These are phyloP conservation scores for Tylopilus intermedius DNA, from an alignment of 768 basidiomycete species.

Conservation along the genomic window DNA sequence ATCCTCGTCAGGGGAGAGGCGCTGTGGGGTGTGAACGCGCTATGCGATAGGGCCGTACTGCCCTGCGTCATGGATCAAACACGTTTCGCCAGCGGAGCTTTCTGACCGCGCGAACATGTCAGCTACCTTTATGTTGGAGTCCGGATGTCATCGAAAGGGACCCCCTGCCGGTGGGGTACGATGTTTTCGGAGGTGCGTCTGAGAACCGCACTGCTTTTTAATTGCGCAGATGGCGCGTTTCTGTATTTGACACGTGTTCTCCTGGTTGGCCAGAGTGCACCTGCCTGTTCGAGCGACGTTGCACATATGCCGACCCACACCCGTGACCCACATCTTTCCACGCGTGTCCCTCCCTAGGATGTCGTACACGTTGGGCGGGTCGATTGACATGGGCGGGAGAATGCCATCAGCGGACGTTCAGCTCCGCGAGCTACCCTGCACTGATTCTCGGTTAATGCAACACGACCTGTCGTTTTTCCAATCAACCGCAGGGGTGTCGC, in stretches of 20 bases:
- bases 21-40: slow-evolving; percentile 24
- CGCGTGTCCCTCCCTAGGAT: slow-evolving; percentile 5
- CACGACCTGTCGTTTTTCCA: slow-evolving; percentile 10
- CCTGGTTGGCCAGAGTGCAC: neutral
- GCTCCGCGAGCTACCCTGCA: neutral
- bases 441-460: neutral
- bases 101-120: neutral
- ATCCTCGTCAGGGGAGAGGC: slow-evolving; percentile 16
- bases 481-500: neutral
- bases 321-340: slow-evolving; percentile 2
- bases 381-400: neutral
- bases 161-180: neutral
- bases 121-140: slow-evolving; percentile 9
- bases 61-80: slow-evolving; percentile 2
- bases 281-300: neutral
- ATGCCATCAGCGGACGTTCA: neutral
- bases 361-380: neutral
- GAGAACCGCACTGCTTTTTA: neutral
- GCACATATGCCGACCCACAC: neutral
- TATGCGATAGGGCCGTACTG: slow-evolving; percentile 6
- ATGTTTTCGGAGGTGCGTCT: slow-evolving; percentile 8
- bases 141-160: neutral
- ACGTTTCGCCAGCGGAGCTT: neutral
- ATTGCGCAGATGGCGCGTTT: neutral
- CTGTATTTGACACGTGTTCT: neutral